Evolutionary conservation across 495 filamentous ascomycete genomes (phyloP).

Genomic region (Astrothelium subdiscretum): DNA sequence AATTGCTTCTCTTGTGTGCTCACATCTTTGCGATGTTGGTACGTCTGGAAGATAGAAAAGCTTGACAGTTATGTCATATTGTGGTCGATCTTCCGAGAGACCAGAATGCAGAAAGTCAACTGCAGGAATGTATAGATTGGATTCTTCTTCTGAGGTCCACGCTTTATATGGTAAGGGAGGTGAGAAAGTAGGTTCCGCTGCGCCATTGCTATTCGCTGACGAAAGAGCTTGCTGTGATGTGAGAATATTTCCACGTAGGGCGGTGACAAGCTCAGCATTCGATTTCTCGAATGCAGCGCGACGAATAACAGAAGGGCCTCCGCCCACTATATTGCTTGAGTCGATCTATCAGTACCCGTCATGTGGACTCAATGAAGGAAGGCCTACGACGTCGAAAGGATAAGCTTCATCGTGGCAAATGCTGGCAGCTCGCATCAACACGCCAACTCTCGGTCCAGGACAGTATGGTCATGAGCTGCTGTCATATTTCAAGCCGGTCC

Average conservation of each 20-base stretch:
- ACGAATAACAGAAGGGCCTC: conserved; percentile 67
- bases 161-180: conserved; percentile 27
- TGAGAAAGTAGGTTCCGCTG: conserved; percentile 13
- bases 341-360: conserved; percentile 7
- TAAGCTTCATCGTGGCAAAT: conserved; percentile 55
- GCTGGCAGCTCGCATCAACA: no score
- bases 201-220: conserved; percentile 18
- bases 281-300: conserved; percentile 63
- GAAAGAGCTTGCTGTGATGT: conserved; percentile 11
- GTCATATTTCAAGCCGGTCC: no score
- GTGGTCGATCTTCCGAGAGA: conserved; percentile 60
- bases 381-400: conserved; percentile 76
- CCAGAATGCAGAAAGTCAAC: conserved; percentile 60
- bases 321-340: conserved; percentile 72
- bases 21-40: conserved; percentile 44
- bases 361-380: conserved; percentile 5
- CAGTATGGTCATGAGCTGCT: no score
- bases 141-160: conserved; percentile 55
- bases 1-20: conserved; percentile 65
- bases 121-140: conserved; percentile 61
- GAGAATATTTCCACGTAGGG: conserved; percentile 66
- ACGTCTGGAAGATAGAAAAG: conserved; percentile 74
- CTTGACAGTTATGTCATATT: conserved; percentile 90
- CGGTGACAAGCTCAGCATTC: conserved; percentile 76
- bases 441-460: no score